Evolutionary conservation across 805 yeast species (phyloP), one percentile per base, ranked within the genome.

Genomic region (Candida saitoana): DNA sequence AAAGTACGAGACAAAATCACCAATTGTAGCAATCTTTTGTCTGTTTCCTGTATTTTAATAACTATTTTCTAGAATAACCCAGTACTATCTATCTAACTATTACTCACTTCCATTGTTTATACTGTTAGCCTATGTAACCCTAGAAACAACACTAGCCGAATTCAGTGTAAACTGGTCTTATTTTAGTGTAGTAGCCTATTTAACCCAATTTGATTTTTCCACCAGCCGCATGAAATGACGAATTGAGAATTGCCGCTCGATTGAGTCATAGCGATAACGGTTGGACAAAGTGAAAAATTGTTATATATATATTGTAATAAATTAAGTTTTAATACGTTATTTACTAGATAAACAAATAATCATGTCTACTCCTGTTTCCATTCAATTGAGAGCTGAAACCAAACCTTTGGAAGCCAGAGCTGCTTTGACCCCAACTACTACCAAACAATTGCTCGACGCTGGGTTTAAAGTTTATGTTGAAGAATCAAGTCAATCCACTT

Each of bases 401-500:
- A 93, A 93, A 79, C 96, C 98, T 19, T 69, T 88, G 57, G 99
- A 93, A 71, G 96, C 95, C 48, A 84, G 99, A 73, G 96, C 98
- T 34, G 97, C 96, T 35, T 74, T 93, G 55, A 89, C 99, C 1
- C 99, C 99, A 24, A 67, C 87, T 34, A 87, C 96, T 32, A 82
- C 95, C 52, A 85, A 87, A 67, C 76, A 82, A 55, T 74, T 93
- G 49, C 64, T 87, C 47, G 87, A 83, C 45, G 90, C 95, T 35
- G 97, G 96, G 0, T 93, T 87, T 71, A 79, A 82, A 52, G 79
- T 93, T 36, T 87, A 73, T 52, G 96, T 93, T 40, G 99, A 93
- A 69, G 84, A 88, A 50, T 79, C 93, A 18, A 72, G 82, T 31
- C 95, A 86, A 66, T 84, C 96, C 4, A 84, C 86, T 31, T 93